These are phyloP conservation scores for Xylariaceae sp. DNA, from an alignment of 2,329 filamentous ascomycete genomes.

Conservation along the genomic window DNA sequence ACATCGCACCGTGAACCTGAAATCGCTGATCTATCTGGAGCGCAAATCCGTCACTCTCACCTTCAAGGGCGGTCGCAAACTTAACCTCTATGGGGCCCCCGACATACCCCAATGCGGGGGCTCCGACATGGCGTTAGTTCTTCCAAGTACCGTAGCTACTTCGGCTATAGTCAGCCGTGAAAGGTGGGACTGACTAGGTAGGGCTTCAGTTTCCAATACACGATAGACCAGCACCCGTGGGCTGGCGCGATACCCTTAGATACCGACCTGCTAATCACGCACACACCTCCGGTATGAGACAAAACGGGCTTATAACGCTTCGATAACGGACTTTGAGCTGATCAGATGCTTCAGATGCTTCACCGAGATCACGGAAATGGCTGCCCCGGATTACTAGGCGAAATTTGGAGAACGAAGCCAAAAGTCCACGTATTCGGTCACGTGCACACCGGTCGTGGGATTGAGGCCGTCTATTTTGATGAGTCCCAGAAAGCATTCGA, in stretches of 20 bases:
- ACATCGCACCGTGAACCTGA: constrained; percentile 58
- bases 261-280: constrained; percentile 76
- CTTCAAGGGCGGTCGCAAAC: constrained; percentile 54
- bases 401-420: constrained; percentile 71
- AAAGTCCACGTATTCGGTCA: constrained; percentile 80
- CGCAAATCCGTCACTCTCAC: constrained; percentile 60
- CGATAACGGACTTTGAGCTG: neutral
- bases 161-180: neutral
- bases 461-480: constrained; percentile 69
- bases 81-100: constrained; percentile 76
- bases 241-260: constrained; percentile 63
- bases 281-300: constrained; percentile 64
- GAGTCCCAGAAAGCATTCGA: constrained; percentile 69
- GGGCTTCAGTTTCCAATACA: constrained; percentile 64
- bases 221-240: constrained; percentile 64
- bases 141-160: neutral
- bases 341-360: constrained; percentile 45
- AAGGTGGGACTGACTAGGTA: constrained; percentile 2
- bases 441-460: constrained; percentile 71
- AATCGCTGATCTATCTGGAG: constrained; percentile 70
- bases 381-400: constrained; percentile 64
- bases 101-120: constrained; percentile 75
- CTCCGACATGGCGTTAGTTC: constrained; percentile 55
- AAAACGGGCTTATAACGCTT: neutral
- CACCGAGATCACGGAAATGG: constrained; percentile 68